These are phyloP conservation scores for Corinectria fuckeliana DNA, from an alignment of 2,329 filamentous ascomycete genomes.

Conservation along the genomic window DNA sequence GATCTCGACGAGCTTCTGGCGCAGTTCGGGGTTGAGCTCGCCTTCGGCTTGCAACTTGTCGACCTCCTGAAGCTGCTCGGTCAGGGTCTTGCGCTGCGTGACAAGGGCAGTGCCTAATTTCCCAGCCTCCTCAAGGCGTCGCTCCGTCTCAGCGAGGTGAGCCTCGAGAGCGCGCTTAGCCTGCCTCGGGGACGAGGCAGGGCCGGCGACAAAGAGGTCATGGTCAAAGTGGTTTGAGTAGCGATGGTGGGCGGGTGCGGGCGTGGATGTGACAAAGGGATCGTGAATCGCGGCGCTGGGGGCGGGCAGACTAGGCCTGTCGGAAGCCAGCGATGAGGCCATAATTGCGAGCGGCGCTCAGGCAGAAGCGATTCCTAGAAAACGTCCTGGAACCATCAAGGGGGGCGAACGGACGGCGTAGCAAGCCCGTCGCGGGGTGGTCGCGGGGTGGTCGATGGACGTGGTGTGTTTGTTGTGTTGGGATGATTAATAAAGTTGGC, in stretches of 20 bases:
- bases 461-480: constrained; percentile 29
- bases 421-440: constrained; percentile 36
- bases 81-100: constrained; percentile 83
- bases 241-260: constrained; percentile 63
- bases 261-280: constrained; percentile 61
- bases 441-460: constrained; percentile 28
- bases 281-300: constrained; percentile 52
- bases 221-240: constrained; percentile 84
- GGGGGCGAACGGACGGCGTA: constrained; percentile 33
- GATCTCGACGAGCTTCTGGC: constrained; percentile 81
- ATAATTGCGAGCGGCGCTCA: constrained; percentile 43
- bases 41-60: constrained; percentile 77
- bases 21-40: constrained; percentile 83
- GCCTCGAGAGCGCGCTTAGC: constrained; percentile 89
- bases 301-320: constrained; percentile 50
- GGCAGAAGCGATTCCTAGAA: constrained; percentile 34
- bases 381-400: constrained; percentile 39
- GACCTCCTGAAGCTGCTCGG: constrained; percentile 82
- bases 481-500: constrained; percentile 36
- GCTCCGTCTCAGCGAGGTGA: constrained; percentile 90
- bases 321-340: constrained; percentile 52
- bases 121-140: constrained; percentile 88
- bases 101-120: constrained; percentile 87
- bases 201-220: constrained; percentile 77
- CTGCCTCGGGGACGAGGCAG: constrained; percentile 80